phyloP scores from a whole-genome alignment of 1,284 basidiomycete species.

The Leccinum fallax region DNA sequence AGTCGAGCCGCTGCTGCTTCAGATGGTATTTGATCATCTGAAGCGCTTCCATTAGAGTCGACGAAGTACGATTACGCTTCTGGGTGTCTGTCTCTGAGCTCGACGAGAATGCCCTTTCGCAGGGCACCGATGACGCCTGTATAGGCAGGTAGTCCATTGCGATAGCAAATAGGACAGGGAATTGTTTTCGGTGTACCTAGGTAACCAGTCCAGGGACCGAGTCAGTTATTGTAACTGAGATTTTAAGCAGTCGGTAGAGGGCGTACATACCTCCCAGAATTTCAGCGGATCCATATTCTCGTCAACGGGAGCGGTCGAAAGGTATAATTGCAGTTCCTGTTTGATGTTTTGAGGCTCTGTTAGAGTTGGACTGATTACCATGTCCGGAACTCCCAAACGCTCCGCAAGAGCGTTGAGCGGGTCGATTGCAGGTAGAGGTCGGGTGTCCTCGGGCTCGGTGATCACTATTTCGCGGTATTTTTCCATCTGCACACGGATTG shows the following conservation, averaged over 20 bases:
- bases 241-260: no score
- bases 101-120: conserved; percentile 6
- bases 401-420: no score
- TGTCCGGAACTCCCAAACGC: no score
- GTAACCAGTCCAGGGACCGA: neutral
- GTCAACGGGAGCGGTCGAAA: neutral
- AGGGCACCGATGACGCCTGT: conserved; percentile 3
- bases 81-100: conserved; percentile 9
- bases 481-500: no score
- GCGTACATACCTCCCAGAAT: neutral
- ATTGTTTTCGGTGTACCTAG: neutral
- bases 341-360: neutral
- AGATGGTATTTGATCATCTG: neutral
- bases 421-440: no score
- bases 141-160: conserved; percentile 14
- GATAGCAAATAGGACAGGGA: conserved; percentile 10
- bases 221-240: neutral
- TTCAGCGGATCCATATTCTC: neutral
- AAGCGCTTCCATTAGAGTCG: neutral
- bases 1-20: no score
- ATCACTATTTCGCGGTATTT: no score
- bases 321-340: neutral
- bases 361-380: neutral
- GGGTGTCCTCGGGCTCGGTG: no score
- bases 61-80: conserved; percentile 1